A percentile compares a stretch with the other conserved stretches of the same genome.
These are phyloP conservation scores for Ophiostoma quercus DNA, from an alignment of 2,329 filamentous ascomycete species.

Conservation along the genomic window DNA sequence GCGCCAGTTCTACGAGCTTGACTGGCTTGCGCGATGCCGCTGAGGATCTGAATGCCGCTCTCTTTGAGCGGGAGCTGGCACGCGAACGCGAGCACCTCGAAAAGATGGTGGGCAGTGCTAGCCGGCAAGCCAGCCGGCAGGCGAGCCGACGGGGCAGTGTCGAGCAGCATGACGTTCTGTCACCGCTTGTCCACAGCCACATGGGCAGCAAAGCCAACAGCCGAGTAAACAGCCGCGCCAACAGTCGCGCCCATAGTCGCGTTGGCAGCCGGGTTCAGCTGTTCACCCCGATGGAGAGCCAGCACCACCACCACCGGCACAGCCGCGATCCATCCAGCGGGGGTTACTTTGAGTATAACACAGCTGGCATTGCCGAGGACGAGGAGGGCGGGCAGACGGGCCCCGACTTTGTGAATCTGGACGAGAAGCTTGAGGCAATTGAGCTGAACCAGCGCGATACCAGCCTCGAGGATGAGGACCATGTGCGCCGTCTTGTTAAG, in stretches of 20 bases:
- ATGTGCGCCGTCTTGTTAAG: conserved; percentile 53
- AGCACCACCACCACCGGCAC: conserved; percentile 25
- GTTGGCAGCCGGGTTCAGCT: conserved; percentile 41
- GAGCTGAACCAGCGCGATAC: conserved; percentile 42
- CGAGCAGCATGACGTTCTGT: conserved; percentile 33
- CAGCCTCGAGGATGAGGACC: conserved; percentile 52
- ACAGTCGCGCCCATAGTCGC: conserved; percentile 48
- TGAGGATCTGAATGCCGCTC: conserved; percentile 39
- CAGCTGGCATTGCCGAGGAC: conserved; percentile 29
- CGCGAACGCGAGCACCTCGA: conserved; percentile 46
- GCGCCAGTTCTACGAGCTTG: conserved; percentile 60
- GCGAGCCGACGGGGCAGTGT: conserved; percentile 37
- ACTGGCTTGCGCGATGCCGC: conserved; percentile 48
- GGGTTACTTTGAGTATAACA: conserved; percentile 20
- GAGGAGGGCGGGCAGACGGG: conserved; percentile 42
- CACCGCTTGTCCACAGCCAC: conserved; percentile 32
- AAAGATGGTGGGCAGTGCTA: conserved; percentile 31
- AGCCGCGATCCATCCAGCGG: background rate
- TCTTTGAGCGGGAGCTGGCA: conserved; percentile 47
- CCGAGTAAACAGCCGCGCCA: conserved; percentile 41
- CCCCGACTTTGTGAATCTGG: conserved; percentile 59
- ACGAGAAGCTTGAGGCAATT: conserved; percentile 54
- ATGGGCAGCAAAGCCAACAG: conserved; percentile 41
- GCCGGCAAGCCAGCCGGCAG: conserved; percentile 38
- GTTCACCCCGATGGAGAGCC: conserved; percentile 41